phyloP scores from a whole-genome alignment of 2,329 filamentous ascomycete genomes.

The Diaporthe sp. region DNA sequence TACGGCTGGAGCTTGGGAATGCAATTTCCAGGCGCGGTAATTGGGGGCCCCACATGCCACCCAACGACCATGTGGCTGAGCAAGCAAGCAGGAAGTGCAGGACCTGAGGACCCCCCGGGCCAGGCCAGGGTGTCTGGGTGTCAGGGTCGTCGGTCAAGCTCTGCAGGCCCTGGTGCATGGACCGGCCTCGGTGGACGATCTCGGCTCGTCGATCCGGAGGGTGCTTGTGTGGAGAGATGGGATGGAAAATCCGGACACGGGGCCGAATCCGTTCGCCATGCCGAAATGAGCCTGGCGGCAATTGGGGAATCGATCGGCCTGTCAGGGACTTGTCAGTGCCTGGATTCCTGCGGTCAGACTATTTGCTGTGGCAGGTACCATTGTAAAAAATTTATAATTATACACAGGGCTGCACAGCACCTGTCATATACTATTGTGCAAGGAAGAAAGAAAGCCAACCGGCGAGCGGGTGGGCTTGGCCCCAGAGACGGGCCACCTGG shows the following conservation, averaged over 20 bases:
- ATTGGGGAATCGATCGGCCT: not conserved
- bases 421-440: not conserved
- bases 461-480: not conserved
- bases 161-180: conserved; percentile 1
- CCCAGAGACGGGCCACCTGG: conserved; percentile 16
- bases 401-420: conserved; percentile 10
- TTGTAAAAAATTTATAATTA: not conserved
- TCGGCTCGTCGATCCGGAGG: conserved; percentile 29
- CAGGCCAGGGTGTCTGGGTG: not conserved
- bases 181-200: conserved; percentile 24
- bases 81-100: conserved; percentile 6
- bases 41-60: conserved; percentile 7
- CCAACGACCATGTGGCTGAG: conserved; percentile 26
- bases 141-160: not conserved
- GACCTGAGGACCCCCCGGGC: not conserved
- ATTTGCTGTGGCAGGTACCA: not conserved
- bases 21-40: conserved; percentile 30
- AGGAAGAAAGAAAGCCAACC: not conserved
- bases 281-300: conserved; percentile 25
- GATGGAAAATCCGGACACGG: conserved; percentile 24
- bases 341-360: conserved; percentile 28
- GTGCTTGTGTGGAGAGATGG: conserved; percentile 11
- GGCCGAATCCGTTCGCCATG: conserved; percentile 24
- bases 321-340: not conserved
- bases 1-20: not conserved